Evolutionary conservation across 306 rosid species (phyloP).

Genomic region (Medicago arabica): DNA sequence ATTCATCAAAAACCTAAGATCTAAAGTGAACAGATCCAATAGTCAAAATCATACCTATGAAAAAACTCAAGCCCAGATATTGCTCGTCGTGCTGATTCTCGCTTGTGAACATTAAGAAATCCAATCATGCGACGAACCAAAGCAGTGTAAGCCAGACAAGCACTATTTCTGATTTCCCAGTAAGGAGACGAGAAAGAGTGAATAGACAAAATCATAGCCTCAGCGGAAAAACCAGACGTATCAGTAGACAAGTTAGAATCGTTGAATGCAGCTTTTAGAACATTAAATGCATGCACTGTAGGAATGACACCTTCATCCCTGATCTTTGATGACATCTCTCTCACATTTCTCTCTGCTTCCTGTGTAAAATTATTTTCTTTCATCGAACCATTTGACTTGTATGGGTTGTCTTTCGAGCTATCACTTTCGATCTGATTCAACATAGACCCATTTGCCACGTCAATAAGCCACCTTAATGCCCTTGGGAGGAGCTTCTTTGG

Average conservation of each 20-base stretch:
- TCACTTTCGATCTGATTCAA: constrained; percentile 55
- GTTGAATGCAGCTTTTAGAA: constrained; percentile 89
- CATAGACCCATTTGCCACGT: constrained; percentile 73
- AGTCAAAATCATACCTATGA: constrained; percentile 71
- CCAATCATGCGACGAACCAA: constrained; percentile 94
- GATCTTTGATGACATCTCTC: constrained; percentile 65
- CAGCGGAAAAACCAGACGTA: constrained; percentile 94
- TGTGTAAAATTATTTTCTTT: constrained; percentile 42
- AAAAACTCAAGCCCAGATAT: constrained; percentile 92
- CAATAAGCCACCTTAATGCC: constrained; percentile 92
- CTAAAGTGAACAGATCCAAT: constrained; percentile 8
- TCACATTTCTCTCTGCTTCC: constrained; percentile 50
- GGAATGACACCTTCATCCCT: constrained; percentile 98
- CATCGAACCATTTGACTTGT: constrained; percentile 45
- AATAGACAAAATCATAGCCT: constrained; percentile 81
- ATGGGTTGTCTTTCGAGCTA: constrained; percentile 47
- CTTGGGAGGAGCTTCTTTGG: constrained; percentile 95
- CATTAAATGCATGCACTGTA: constrained; percentile 93
- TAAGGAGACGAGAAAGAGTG: constrained; percentile 89
- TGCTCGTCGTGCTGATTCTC: constrained; percentile 90
- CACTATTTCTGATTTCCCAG: constrained; percentile 98
- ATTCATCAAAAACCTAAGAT: constrained; percentile 3
- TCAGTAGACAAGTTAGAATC: constrained; percentile 93
- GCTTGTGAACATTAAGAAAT: constrained; percentile 89
- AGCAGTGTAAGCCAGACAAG: constrained; percentile 93